Evolutionary conservation across 225 moss, liverwort and hornwort genomes (phyloP).

Genomic region (Sphagnum contortum): DNA sequence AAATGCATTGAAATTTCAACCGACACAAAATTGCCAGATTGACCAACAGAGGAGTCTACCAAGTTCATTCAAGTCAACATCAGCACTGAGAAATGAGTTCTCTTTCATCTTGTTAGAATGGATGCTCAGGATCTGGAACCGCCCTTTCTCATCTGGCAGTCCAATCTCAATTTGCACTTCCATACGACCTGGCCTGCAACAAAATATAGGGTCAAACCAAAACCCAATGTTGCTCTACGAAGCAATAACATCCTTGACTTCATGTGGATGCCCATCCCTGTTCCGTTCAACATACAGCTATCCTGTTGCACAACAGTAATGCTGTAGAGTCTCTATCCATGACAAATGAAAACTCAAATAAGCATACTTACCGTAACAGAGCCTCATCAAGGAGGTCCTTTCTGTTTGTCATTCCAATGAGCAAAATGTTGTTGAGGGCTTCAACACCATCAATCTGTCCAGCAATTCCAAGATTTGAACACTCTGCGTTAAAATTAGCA

Average conservation of each 20-base stretch:
- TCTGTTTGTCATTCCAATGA: slow-evolving; percentile 99
- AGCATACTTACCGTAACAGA: slow-evolving; percentile 51
- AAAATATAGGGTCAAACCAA: neutral
- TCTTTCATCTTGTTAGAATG: slow-evolving; percentile 91
- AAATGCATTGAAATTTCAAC: no score
- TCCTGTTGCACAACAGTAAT: no score
- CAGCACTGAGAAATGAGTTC: slow-evolving; percentile 59
- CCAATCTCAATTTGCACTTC: slow-evolving; percentile 99
- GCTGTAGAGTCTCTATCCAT: no score
- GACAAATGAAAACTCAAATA: no score
- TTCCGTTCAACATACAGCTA: no score
- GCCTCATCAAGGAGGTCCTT: slow-evolving; percentile 98
- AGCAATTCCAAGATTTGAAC: slow-evolving; percentile 1
- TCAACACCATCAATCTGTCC: slow-evolving; percentile 96
- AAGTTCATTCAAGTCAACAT: slow-evolving; percentile 56
- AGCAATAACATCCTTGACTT: no score
- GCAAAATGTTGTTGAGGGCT: slow-evolving; percentile 84
- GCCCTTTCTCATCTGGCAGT: slow-evolving; percentile 86
- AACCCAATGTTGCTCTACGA: no score
- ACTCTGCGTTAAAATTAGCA: no score
- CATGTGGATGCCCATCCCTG: no score
- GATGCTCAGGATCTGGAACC: slow-evolving; percentile 83
- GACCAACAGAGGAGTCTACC: slow-evolving; percentile 27
- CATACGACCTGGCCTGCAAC: slow-evolving; percentile 84
- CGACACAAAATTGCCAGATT: no score